phyloP scores from a whole-genome alignment of 140 eudicot species.

The Cichorium intybus region DNA sequence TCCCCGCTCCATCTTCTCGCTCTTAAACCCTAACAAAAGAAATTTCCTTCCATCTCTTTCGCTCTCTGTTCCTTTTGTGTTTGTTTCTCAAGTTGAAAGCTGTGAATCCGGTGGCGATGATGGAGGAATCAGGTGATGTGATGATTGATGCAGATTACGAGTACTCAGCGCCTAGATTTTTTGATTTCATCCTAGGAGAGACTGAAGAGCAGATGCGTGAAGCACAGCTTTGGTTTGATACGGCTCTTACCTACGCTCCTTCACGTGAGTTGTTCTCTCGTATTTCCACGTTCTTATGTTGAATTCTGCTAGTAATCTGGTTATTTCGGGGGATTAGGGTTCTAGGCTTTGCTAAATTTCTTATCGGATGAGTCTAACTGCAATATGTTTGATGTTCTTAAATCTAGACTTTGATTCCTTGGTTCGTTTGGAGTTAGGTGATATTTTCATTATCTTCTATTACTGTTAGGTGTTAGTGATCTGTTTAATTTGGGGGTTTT shows the following conservation, averaged over 20 bases:
- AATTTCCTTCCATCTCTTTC: background rate
- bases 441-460: background rate
- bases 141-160: constrained; percentile 64
- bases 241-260: constrained; percentile 64
- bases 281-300: background rate
- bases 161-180: constrained; percentile 75
- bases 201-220: constrained; percentile 46
- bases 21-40: constrained; percentile 6
- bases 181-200: constrained; percentile 68
- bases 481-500: background rate
- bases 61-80: background rate
- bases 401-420: background rate
- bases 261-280: constrained; percentile 56
- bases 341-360: background rate
- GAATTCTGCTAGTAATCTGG: background rate
- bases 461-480: background rate
- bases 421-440: background rate
- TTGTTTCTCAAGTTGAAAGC: background rate
- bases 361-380: background rate
- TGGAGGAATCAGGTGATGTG: constrained; percentile 39
- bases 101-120: constrained; percentile 22
- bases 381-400: background rate
- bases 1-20: constrained; percentile 10
- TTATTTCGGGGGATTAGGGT: background rate
- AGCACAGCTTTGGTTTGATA: constrained; percentile 88